Evolutionary conservation across 768 basidiomycete genomes (phyloP), one percentile per base, ranked within the genome.

Genomic region (Mycena vulgaris): DNA sequence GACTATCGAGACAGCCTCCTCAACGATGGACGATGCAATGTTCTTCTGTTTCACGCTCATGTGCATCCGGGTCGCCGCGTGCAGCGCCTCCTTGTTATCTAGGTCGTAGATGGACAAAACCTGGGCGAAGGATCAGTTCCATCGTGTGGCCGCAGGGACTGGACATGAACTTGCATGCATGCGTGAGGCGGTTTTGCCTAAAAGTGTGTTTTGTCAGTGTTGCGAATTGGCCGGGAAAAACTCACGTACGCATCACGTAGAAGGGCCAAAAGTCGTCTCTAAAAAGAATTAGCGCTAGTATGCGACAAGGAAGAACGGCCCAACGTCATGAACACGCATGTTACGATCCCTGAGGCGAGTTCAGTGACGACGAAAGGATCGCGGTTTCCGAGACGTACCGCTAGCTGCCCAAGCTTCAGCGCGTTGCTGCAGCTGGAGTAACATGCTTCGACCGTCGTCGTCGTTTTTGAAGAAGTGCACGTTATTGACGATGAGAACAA

Each of bases 261-360:
- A 91, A 94, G 0, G 92, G 92, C 91, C 93, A 96, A 78, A 92
- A 94, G 77, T 96, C 94, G 75, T 96, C 95, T 13, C 92, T 95
- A 45, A 70, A 74, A 31, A 71, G 69, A n/a, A 39, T 61, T 45
- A 47, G 65, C 70, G 57, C 63, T 60, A 67, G 49, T 55, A 49
- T 39, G 33, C 39, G 37, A 21, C 30, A 51, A 42, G 6, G 42
- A 42, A 21, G n/a, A 33, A 17, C 14, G 40, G 80, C 89, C 80
- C 75, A 25, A 93, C 90, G 90, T 89, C 81, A 84, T 91, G 78
- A 96, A 94, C 1, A 96, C 90, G 78, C 95, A 85, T 9, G 93
- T 95, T 66, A 93, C 78, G 58, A 94, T 92, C 19, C 93, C 93
- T 92, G 69, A 35, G 33, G 45, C 30, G 27, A 51, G 37, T 51